These are phyloP conservation scores for Suillus discolor DNA, from an alignment of 768 basidiomycete species.

Conservation along the genomic window DNA sequence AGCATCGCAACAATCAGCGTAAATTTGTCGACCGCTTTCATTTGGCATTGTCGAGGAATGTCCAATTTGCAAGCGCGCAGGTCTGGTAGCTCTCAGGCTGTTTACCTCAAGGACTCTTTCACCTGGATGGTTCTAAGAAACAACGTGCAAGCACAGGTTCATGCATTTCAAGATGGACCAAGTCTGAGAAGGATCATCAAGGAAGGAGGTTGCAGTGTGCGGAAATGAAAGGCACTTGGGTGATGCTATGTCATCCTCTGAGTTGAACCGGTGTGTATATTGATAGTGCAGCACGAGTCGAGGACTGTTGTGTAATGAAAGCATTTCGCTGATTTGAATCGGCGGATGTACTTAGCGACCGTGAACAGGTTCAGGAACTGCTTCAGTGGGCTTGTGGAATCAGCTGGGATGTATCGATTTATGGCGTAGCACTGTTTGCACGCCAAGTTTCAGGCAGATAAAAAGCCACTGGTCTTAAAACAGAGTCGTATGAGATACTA, in stretches of 20 bases:
- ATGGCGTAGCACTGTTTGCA: neutral
- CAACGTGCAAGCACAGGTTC: too few relatives aligned
- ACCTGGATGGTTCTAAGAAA: too few relatives aligned
- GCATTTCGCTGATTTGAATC: neutral
- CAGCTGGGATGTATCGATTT: neutral
- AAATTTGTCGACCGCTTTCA: too few relatives aligned
- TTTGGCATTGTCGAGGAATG: too few relatives aligned
- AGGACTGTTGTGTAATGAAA: neutral
- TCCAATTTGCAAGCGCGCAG: too few relatives aligned
- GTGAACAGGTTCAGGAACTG: neutral
- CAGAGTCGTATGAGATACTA: neutral
- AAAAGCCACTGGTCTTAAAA: neutral
- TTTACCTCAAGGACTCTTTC: too few relatives aligned
- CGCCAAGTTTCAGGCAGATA: neutral
- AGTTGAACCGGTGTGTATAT: neutral
- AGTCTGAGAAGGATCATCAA: too few relatives aligned
- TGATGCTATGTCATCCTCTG: neutral
- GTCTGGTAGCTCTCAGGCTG: too few relatives aligned
- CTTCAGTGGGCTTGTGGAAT: neutral
- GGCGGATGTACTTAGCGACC: neutral
- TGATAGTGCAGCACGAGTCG: neutral
- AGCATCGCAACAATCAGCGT: too few relatives aligned
- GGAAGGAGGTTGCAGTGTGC: too few relatives aligned
- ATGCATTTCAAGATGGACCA: too few relatives aligned
- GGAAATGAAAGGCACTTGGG: too few relatives aligned